phyloP scores from a whole-genome alignment of 2,329 filamentous ascomycete genomes.

The Pseudogymnoascus sp. region DNA sequence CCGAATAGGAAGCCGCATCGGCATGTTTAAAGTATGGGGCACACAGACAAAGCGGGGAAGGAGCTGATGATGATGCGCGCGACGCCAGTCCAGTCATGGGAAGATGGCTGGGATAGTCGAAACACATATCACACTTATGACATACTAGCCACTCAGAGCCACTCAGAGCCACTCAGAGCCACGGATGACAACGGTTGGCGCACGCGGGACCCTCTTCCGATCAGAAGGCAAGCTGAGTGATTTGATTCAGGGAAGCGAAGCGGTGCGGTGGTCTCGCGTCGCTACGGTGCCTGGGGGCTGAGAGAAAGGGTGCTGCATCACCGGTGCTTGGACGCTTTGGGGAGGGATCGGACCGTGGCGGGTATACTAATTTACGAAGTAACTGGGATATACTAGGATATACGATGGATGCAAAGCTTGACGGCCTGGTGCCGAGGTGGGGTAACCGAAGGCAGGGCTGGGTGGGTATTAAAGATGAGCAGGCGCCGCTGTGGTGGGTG shows the following conservation, averaged over 20 bases:
- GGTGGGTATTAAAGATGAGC: constrained; percentile 8
- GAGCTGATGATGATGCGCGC: neutral
- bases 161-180: neutral
- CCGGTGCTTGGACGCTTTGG: constrained; percentile 1
- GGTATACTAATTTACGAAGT: neutral
- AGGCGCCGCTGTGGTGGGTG: constrained; percentile 8
- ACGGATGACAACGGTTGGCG: neutral
- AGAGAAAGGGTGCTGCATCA: neutral
- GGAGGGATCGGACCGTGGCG: neutral
- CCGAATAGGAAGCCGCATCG: constrained; percentile 5
- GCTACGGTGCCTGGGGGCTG: neutral
- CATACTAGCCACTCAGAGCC: neutral
- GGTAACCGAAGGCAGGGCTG: constrained; percentile 5
- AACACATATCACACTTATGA: neutral
- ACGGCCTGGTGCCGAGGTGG: constrained; percentile 1
- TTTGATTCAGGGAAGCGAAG: neutral
- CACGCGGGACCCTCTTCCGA: neutral
- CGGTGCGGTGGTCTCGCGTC: neutral
- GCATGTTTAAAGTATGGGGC: constrained; percentile 8
- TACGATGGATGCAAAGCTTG: constrained; percentile 2
- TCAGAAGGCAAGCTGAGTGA: constrained; percentile 1
- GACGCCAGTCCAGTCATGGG: neutral
- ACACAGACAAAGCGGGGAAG: neutral
- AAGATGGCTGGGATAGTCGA: neutral
- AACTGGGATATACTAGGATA: neutral